Percentiles rank a stretch among this genome's conserved stretches.
These are phyloP conservation scores for Bimuria novae-zelandiae DNA, from an alignment of 2,329 filamentous ascomycete species.

Conservation along the genomic window DNA sequence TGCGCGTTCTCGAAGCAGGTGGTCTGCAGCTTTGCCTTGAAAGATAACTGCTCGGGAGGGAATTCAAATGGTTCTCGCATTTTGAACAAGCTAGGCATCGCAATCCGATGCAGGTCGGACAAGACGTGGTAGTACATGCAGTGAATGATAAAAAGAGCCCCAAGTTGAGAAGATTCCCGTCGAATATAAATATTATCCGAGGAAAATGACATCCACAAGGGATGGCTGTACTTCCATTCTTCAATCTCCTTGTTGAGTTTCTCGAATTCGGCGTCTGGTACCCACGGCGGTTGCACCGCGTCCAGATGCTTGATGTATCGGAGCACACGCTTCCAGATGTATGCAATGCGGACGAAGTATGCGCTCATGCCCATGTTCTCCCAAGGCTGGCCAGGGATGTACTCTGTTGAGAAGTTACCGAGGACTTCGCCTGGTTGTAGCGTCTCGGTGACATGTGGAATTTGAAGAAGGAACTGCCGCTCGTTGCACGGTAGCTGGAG, in stretches of 20 bases:
- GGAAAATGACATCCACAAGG: slow-evolving; percentile 38
- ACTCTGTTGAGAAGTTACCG: slow-evolving; percentile 28
- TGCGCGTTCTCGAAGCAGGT: slow-evolving; percentile 40
- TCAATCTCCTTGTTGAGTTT: slow-evolving; percentile 31
- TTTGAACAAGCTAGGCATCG: slow-evolving; percentile 38
- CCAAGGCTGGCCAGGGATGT: slow-evolving; percentile 33
- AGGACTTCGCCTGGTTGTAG: slow-evolving; percentile 31
- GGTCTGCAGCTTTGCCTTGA: slow-evolving; percentile 32
- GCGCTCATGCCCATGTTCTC: slow-evolving; percentile 41
- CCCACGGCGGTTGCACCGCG: slow-evolving; percentile 37
- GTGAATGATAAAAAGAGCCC: slow-evolving; percentile 38
- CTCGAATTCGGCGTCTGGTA: slow-evolving; percentile 32
- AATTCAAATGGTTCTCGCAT: slow-evolving; percentile 37
- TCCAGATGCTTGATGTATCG: slow-evolving; percentile 41
- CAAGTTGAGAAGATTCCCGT: slow-evolving; percentile 39
- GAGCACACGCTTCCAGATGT: slow-evolving; percentile 38
- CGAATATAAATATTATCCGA: slow-evolving; percentile 42
- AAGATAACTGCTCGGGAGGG: slow-evolving; percentile 28
- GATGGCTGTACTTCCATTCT: slow-evolving; percentile 34
- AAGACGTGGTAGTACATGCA: slow-evolving; percentile 43
- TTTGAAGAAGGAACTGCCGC: slow-evolving; percentile 37
- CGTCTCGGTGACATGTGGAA: slow-evolving; percentile 34
- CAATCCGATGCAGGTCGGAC: slow-evolving; percentile 38
- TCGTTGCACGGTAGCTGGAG: slow-evolving; percentile 42
- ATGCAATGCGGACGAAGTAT: slow-evolving; percentile 39